These are phyloP conservation scores for Ceraceosorus guamensis DNA, from an alignment of 1,284 basidiomycete species.

Conservation along the genomic window DNA sequence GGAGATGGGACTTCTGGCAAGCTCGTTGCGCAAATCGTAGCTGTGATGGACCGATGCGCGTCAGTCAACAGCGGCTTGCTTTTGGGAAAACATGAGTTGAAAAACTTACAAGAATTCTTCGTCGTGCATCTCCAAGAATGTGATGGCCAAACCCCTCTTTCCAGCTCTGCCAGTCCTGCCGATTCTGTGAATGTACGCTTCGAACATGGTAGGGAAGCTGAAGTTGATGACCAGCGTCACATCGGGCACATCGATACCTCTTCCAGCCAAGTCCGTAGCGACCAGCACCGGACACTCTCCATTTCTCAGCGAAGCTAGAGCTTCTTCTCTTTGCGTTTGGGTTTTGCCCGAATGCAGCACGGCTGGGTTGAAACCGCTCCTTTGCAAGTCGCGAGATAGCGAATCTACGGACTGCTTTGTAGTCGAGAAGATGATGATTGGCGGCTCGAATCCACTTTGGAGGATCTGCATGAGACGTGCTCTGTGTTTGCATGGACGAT, in stretches of 20 bases:
- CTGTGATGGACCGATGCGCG: not conserved
- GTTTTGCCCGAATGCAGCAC: constrained; percentile 95
- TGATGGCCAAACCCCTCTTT: constrained; percentile 83
- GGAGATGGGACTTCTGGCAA: constrained; percentile 36
- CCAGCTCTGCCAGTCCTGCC: constrained; percentile 95
- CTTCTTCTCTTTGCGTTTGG: constrained; percentile 90
- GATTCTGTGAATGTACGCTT: constrained; percentile 94
- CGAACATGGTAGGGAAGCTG: constrained; percentile 92
- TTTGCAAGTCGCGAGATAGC: constrained; percentile 82
- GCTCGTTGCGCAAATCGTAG: constrained; percentile 39
- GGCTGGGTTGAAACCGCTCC: constrained; percentile 75
- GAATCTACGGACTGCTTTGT: constrained; percentile 98
- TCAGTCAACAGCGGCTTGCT: constrained; percentile 51
- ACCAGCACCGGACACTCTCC: constrained; percentile 79
- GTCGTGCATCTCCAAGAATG: constrained; percentile 90
- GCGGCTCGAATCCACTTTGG: constrained; percentile 72
- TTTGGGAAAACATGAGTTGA: constrained; percentile 35
- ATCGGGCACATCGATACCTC: constrained; percentile 96
- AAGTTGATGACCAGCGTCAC: constrained; percentile 93
- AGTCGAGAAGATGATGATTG: constrained; percentile 98
- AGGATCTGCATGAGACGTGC: constrained; percentile 81
- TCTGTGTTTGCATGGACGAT: no score
- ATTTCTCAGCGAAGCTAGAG: constrained; percentile 73
- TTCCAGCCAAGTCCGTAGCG: constrained; percentile 92
- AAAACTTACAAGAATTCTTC: constrained; percentile 87